A percentile compares a stretch with the other conserved stretches of the same genome.
phyloP scores from a whole-genome alignment of 345 rosid species.

The Passiflora organensis region DNA sequence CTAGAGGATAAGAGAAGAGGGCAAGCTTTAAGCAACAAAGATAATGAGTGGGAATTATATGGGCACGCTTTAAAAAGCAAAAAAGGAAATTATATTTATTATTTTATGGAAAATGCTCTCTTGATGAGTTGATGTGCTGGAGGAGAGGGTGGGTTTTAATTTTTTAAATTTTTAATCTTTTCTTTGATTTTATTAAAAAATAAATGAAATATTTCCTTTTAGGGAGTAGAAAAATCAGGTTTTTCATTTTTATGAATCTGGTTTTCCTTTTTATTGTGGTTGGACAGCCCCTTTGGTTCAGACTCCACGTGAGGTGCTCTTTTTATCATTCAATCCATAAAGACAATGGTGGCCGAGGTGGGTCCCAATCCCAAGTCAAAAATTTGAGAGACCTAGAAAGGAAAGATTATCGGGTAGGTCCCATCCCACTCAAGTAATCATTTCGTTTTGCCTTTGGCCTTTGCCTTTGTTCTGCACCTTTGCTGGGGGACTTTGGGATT shows the following conservation, averaged over 20 bases:
- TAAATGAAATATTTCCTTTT: not conserved
- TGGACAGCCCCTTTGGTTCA: slow-evolving; percentile 86
- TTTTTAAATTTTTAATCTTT: slow-evolving; percentile 1
- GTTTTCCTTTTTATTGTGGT: slow-evolving; percentile 47
- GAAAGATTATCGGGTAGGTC: not conserved
- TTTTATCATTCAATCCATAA: slow-evolving; percentile 95
- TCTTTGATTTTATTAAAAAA: not conserved
- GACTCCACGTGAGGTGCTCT: slow-evolving; percentile 99
- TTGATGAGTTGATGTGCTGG: slow-evolving; percentile 24
- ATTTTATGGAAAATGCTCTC: slow-evolving; percentile 29
- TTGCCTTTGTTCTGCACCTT: slow-evolving; percentile 50
- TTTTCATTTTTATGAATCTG: slow-evolving; percentile 14
- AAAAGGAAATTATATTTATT: too few relatives aligned
- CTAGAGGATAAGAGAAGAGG: slow-evolving; percentile 9
- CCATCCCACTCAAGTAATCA: slow-evolving; percentile 1
- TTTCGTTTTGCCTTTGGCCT: slow-evolving; percentile 10
- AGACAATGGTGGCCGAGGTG: slow-evolving; percentile 81
- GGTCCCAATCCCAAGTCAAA: slow-evolving; percentile 67
- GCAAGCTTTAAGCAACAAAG: slow-evolving; percentile 66
- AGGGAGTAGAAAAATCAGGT: not conserved
- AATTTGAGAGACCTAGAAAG: slow-evolving; percentile 22
- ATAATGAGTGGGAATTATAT: slow-evolving; percentile 83
- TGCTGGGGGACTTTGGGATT: slow-evolving; percentile 46
- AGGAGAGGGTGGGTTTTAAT: slow-evolving; percentile 2
- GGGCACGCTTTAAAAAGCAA: slow-evolving; percentile 56